Evolutionary conservation across 192 early-diverging fungal species (phyloP), one percentile per base, ranked within the genome.

Genomic region (Linnemannia zychae): DNA sequence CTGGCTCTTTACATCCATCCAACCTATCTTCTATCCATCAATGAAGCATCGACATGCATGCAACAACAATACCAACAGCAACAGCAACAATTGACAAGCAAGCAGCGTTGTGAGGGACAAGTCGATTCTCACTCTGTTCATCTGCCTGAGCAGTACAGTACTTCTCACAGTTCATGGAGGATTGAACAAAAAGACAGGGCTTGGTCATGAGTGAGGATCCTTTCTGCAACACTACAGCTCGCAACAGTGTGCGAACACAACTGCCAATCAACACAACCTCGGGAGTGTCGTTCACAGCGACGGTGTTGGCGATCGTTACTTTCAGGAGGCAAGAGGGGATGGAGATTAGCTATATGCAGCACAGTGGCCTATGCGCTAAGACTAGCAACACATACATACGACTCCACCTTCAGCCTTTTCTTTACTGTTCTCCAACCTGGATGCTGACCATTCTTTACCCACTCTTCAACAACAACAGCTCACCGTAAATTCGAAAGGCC

Each of bases 401-500:
- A 24, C 37, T 71, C 69, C 24, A 60, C 73, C 57, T 60, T 72
- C 0, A 11, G 16, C 22, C n/a, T 57, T 16, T n/a, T 11, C 28
- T 22, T 31, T 63, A 31, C 57, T 17, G 24, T n/a, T 33, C 38
- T 44, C 44, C 36, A 73, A 53, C 46, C 33, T 47, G 34, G 40
- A 60, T 40, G 40, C 63, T 40, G 37, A 20, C 40, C 28, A 74
- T 28, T 60, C 36, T 44, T 38, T 66, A 7, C 2, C 12, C 33
- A 33, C 38, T 71, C 13, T 75, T 44, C 49, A 52, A 72, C 20
- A 74, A 89, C 92, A 94, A 95, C 57, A 63, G 57, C 95, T 90
- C 96, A 97, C 92, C 92, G 97, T 87, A 99, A 99, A 92, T 99
- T 96, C 88, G 98, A 99, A 90, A 95, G 96, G 85, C 98, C 98